Base-by-base conservation (phyloP, 2,329 filamentous ascomycete species). In the Pseudohalonectria lignicola region DNA sequence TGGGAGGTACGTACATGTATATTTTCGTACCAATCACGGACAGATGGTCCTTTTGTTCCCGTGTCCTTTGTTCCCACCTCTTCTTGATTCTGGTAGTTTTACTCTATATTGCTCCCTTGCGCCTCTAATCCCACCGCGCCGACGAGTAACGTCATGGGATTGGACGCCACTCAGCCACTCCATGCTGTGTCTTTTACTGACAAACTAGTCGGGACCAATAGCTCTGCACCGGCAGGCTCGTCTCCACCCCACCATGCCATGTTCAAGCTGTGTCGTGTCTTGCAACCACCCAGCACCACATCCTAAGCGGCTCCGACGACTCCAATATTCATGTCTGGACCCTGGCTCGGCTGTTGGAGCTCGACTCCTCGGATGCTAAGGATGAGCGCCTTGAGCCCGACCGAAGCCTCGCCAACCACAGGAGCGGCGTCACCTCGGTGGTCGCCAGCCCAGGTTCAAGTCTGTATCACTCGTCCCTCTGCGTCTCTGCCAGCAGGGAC, bases 261-360 rank as follows among this genome's bases (percentile, higher is more conserved):
- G 74, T 93, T 17, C 86, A 90, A 57, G 69, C 79, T 16, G 77
- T 96, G 20, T 87, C 84, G 18, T 81, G 78, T 53, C 65, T 96
- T 39, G 78, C 75, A 28, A 73, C 79, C 10, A 82, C 79, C 31
- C 80, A 76, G 34, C 77, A 76, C 49, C 81, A 86, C 59, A 60
- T 92, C 37, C 67, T 92, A 36, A 85, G 83, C 1, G 86, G 80
- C 30, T 90, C 85, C 3, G 74, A 81, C 48, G 92, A 98, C 63
- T 84, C 87, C 37, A 94, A 86, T 56, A 72, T 95, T 45, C 86
- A 94, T 59, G 81, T 96, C 43, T 98, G 92, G 92, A 86, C 86
- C 2, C 61, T 95, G 37, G 69, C 82, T 4, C 71, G 72, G 18
- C 73, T 96, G 10, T 69, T 95, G 3, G 72, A 77, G 43, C 60